Evolutionary conservation across 2,329 filamentous ascomycete species (phyloP).

Genomic region (Colletotrichum cereale): DNA sequence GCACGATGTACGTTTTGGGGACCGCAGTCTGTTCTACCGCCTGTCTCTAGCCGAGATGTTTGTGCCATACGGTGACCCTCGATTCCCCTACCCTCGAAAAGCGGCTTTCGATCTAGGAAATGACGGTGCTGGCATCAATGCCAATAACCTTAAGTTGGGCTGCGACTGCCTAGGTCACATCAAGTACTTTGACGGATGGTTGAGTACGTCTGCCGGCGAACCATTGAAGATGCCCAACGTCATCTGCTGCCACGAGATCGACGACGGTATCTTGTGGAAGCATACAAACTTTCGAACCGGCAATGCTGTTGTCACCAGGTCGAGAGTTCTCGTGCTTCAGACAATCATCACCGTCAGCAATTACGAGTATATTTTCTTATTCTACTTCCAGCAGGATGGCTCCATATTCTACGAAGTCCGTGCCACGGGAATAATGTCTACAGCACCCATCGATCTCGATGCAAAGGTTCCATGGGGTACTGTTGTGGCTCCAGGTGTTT

Average conservation of each 20-base stretch:
- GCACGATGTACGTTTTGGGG: slow-evolving; percentile 76
- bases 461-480: slow-evolving; percentile 69
- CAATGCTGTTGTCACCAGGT: slow-evolving; percentile 68
- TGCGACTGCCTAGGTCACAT: slow-evolving; percentile 78
- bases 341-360: slow-evolving; percentile 76
- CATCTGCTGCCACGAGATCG: slow-evolving; percentile 57
- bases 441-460: slow-evolving; percentile 63
- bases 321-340: slow-evolving; percentile 71
- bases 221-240: slow-evolving; percentile 51
- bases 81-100: slow-evolving; percentile 74
- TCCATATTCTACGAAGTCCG: slow-evolving; percentile 51
- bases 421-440: slow-evolving; percentile 59
- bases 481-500: slow-evolving; percentile 71
- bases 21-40: slow-evolving; percentile 75
- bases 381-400: slow-evolving; percentile 66
- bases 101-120: slow-evolving; percentile 79
- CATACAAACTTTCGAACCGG: slow-evolving; percentile 73
- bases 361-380: slow-evolving; percentile 68
- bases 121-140: slow-evolving; percentile 72
- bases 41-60: slow-evolving; percentile 78
- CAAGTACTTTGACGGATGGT: slow-evolving; percentile 53
- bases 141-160: slow-evolving; percentile 75
- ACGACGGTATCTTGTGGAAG: slow-evolving; percentile 72
- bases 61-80: slow-evolving; percentile 75
- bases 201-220: slow-evolving; percentile 48